Evolutionary conservation across 768 basidiomycete genomes (phyloP).

Genomic region (Pisolithus microcarpus): DNA sequence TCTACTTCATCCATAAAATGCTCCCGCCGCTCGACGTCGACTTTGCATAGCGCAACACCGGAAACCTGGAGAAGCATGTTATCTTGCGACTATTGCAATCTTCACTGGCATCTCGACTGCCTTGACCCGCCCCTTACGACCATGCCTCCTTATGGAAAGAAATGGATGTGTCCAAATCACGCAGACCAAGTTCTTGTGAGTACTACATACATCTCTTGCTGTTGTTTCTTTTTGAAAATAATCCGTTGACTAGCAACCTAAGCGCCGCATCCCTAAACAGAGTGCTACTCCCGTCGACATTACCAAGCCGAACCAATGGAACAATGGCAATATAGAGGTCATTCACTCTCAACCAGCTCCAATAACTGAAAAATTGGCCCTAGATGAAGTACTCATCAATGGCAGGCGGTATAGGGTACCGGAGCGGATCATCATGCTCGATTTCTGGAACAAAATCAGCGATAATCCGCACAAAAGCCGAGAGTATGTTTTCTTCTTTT

Average conservation of each 20-base stretch:
- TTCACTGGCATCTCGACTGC: constrained; percentile 98
- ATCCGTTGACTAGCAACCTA: constrained; percentile 50
- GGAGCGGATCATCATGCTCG: constrained; percentile 83
- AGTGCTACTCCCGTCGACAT: constrained; percentile 65
- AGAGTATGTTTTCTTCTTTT: constrained; percentile 31
- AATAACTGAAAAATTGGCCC: constrained; percentile 42
- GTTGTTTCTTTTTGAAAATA: constrained; percentile 1
- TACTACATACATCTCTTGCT: constrained; percentile 6
- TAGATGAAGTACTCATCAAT: constrained; percentile 83
- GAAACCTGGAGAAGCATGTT: constrained; percentile 71
- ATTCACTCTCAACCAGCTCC: constrained; percentile 57
- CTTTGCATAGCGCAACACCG: constrained; percentile 31
- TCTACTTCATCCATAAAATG: constrained; percentile 49
- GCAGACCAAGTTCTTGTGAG: constrained; percentile 80
- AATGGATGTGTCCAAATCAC: constrained; percentile 99
- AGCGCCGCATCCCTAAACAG: constrained; percentile 73
- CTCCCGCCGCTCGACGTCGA: constrained; percentile 41
- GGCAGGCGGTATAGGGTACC: constrained; percentile 89
- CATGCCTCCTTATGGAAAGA: constrained; percentile 82
- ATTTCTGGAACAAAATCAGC: constrained; percentile 88
- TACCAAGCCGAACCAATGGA: constrained; percentile 61
- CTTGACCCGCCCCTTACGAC: constrained; percentile 81
- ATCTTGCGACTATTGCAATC: constrained; percentile 90
- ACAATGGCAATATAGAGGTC: constrained; percentile 91
- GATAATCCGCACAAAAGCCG: constrained; percentile 34